Base-by-base conservation (phyloP, 148 eudicot genomes). In the Drosera capensis region DNA sequence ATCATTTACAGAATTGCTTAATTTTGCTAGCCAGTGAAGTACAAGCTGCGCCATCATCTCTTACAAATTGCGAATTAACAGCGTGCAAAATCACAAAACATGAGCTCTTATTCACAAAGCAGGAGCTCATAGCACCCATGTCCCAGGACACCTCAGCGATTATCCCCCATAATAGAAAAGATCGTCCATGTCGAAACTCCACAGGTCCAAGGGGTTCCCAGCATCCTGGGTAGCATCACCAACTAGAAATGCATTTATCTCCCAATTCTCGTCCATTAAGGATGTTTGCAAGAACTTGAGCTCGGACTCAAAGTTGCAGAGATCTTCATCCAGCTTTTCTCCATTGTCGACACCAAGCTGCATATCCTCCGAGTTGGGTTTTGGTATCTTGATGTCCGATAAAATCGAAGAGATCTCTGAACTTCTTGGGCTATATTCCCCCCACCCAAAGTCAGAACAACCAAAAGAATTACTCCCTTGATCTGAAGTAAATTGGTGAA, bases 381-480 rank as follows among this genome's bases (percentile, higher is more conserved):
- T 90, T 54, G 62, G 49, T 64, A 73, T 85, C 83, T 81, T 81
- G 23, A 55, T 48, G 43, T 74, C 73, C 11, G 86, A 55, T 35
- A 90, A 72, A 51, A 78, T 49, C 4, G 99, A 90, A 11, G 99
- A 70, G 22, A 85, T 74, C 42, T 81, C 95, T 0, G 82, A 86
- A 25, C 88, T 85, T 25, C 40, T 78, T 0, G 73, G 59, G 23
- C 58, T 56, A 42, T 67, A 68, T 25, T 78, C 88, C 46, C 76
- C 95, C 85, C 84, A 78, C 4, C 60, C 71, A 31, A 80, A 73
- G 56, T 90, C 93, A 20, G 95, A 81, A 48, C 67, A 71, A 37
- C 67, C 88, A 37, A 78, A 64, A 15, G 95, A 84, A 68, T 90
- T 74, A 20, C 88, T 81, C 16, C 76, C 92, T 42, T 90, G 72